Percentiles rank a stretch among this genome's conserved stretches.
phyloP scores from a whole-genome alignment of 1,284 basidiomycete species.

The Ustilago esculenta region DNA sequence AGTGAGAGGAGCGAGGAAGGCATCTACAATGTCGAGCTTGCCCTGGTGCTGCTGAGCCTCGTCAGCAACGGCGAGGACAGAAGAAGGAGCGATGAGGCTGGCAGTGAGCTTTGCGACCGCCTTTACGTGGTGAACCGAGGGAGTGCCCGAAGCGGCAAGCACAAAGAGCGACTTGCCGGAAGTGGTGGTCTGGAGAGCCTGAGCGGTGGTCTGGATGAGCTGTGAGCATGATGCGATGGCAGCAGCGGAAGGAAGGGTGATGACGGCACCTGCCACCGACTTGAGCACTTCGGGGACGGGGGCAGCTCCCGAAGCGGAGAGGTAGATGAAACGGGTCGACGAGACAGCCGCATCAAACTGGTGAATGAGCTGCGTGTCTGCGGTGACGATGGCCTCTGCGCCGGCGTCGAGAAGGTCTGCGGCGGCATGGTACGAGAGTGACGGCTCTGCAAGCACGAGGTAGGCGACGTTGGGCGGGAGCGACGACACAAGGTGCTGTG shows the following conservation, averaged over 20 bases:
- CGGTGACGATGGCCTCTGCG: slow-evolving; percentile 56
- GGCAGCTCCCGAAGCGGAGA: slow-evolving; percentile 33
- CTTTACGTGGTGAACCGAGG: slow-evolving; percentile 44
- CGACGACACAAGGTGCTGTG: slow-evolving; percentile 27
- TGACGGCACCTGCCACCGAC: slow-evolving; percentile 47
- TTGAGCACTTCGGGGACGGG: slow-evolving; percentile 46
- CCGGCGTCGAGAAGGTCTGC: slow-evolving; percentile 58
- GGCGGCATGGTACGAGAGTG: slow-evolving; percentile 45
- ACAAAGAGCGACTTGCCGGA: slow-evolving; percentile 61
- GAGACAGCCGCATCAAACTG: slow-evolving; percentile 46
- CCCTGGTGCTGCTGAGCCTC: slow-evolving; percentile 20
- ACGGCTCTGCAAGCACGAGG: slow-evolving; percentile 43
- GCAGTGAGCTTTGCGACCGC: slow-evolving; percentile 40
- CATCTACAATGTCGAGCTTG: slow-evolving; percentile 60
- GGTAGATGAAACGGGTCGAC: slow-evolving; percentile 50
- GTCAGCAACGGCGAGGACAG: slow-evolving; percentile 36
- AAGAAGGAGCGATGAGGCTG: slow-evolving; percentile 53
- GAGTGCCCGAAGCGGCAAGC: slow-evolving; percentile 26
- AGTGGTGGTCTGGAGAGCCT: slow-evolving; percentile 48
- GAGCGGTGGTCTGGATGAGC: slow-evolving; percentile 41
- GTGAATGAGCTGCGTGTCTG: slow-evolving; percentile 36
- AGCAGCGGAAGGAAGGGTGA: slow-evolving; percentile 42
- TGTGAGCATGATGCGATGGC: slow-evolving; percentile 39
- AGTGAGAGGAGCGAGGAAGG: slow-evolving; percentile 72
- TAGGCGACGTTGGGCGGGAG: slow-evolving; percentile 31